A percentile compares a stretch with the other conserved stretches of the same genome.
Evolutionary conservation across 208 protist species (phyloP).

Genomic region (Naegleria fowleri): DNA sequence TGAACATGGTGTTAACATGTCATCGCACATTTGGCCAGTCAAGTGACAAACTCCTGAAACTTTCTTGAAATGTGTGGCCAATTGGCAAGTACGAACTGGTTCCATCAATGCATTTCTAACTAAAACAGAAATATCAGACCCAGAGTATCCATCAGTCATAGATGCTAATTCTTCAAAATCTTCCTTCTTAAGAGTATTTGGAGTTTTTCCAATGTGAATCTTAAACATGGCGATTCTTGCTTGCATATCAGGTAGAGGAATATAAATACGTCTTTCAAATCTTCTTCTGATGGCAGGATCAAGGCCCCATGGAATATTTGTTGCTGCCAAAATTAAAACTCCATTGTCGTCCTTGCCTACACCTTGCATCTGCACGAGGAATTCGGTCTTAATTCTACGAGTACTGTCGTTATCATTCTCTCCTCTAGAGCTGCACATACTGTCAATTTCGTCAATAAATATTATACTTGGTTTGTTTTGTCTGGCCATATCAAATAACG

Average conservation of each 20-base stretch:
- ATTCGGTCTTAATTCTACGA: conserved; percentile 86
- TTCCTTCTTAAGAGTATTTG: conserved; percentile 65
- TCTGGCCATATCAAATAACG: conserved; percentile 93
- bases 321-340: conserved; percentile 67
- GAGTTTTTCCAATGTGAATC: conserved; percentile 88
- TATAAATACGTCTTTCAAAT: conserved; percentile 82
- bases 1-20: conserved; percentile 80
- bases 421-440: conserved; percentile 57
- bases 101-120: conserved; percentile 95
- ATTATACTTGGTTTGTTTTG: conserved; percentile 91
- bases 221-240: conserved; percentile 80
- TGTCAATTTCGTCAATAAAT: conserved; percentile 99
- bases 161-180: conserved; percentile 80
- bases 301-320: conserved; percentile 67
- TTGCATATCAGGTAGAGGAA: conserved; percentile 72
- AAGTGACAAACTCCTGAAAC: conserved; percentile 65
- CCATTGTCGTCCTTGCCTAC: conserved; percentile 28
- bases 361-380: conserved; percentile 86
- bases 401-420: conserved; percentile 67
- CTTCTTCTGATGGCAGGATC: conserved; percentile 64
- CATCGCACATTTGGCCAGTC: conserved; percentile 63
- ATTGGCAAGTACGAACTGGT: conserved; percentile 88
- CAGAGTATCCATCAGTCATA: conserved; percentile 83
- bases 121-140: conserved; percentile 91
- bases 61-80: conserved; percentile 94